phyloP scores from a whole-genome alignment of 176 grass and related monocot genomes.

The Puccinellia tenuiflora region DNA sequence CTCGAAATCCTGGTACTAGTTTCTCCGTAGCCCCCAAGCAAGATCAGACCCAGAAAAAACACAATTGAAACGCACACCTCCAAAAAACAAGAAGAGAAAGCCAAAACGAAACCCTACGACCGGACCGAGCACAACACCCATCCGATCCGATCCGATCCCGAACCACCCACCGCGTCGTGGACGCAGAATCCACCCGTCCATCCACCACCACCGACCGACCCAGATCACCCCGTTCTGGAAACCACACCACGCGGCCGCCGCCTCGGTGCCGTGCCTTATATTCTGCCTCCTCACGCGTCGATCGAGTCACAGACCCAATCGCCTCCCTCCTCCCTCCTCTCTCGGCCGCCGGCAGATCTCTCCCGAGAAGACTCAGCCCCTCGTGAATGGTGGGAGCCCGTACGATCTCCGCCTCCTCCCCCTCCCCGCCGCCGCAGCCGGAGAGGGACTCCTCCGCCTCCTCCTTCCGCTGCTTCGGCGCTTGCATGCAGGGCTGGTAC shows the following conservation, averaged over 20 bases:
- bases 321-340: background rate
- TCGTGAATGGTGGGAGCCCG: constrained; percentile 79
- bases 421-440: constrained; percentile 34
- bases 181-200: background rate
- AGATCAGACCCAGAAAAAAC: background rate
- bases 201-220: background rate
- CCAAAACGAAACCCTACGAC: background rate
- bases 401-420: constrained; percentile 28
- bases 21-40: constrained; percentile 15
- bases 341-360: background rate
- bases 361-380: constrained; percentile 5
- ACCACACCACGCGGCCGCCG: background rate
- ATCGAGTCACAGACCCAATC: background rate
- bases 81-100: background rate
- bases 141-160: too few relatives aligned
- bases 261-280: background rate
- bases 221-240: background rate
- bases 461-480: constrained; percentile 56
- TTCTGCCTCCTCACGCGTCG: background rate
- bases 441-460: constrained; percentile 19
- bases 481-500: constrained; percentile 90
- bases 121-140: background rate
- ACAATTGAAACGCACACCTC: background rate
- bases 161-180: background rate
- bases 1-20: background rate